phyloP scores from a whole-genome alignment of 805 yeast genomes.

The Starmera amethionina region DNA sequence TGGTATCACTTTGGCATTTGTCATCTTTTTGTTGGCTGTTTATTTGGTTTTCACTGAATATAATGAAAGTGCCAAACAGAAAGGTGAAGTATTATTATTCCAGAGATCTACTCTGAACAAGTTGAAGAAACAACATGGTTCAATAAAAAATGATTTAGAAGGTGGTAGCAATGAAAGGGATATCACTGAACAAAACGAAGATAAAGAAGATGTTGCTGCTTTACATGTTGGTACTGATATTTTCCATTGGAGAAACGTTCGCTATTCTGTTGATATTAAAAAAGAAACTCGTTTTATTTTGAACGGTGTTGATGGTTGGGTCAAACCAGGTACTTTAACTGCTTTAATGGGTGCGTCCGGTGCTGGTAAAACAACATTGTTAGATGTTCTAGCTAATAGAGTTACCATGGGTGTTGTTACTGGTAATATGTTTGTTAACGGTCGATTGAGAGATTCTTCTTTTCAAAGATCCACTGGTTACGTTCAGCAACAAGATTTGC shows the following conservation, averaged over 20 bases:
- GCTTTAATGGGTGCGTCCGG: slow-evolving; percentile 75
- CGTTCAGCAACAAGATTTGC: slow-evolving; percentile 72
- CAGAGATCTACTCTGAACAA: slow-evolving; percentile 38
- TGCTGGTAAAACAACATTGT: slow-evolving; percentile 71
- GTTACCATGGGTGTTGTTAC: slow-evolving; percentile 62
- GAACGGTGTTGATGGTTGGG: slow-evolving; percentile 70
- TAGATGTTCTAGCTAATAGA: slow-evolving; percentile 64
- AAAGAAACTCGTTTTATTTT: slow-evolving; percentile 50
- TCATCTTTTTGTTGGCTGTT: slow-evolving; percentile 40
- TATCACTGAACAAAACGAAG: slow-evolving; percentile 12
- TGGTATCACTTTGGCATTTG: slow-evolving; percentile 52
- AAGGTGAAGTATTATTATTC: slow-evolving; percentile 63
- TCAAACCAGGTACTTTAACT: slow-evolving; percentile 72
- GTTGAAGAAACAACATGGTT: slow-evolving; percentile 29
- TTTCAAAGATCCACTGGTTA: slow-evolving; percentile 58
- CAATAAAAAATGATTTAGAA: slow-evolving; percentile 17
- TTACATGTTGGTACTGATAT: slow-evolving; percentile 34
- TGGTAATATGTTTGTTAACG: slow-evolving; percentile 53
- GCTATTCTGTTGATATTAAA: slow-evolving; percentile 60
- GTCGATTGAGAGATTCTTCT: slow-evolving; percentile 39
- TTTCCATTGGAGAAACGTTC: slow-evolving; percentile 71
- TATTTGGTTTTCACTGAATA: slow-evolving; percentile 47
- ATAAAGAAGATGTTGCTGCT: slow-evolving; percentile 16
- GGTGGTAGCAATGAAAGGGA: slow-evolving; percentile 20
- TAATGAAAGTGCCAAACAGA: slow-evolving; percentile 53